Evolutionary conservation across 2,329 filamentous ascomycete species (phyloP).

Genomic region (Neonectria faginata): DNA sequence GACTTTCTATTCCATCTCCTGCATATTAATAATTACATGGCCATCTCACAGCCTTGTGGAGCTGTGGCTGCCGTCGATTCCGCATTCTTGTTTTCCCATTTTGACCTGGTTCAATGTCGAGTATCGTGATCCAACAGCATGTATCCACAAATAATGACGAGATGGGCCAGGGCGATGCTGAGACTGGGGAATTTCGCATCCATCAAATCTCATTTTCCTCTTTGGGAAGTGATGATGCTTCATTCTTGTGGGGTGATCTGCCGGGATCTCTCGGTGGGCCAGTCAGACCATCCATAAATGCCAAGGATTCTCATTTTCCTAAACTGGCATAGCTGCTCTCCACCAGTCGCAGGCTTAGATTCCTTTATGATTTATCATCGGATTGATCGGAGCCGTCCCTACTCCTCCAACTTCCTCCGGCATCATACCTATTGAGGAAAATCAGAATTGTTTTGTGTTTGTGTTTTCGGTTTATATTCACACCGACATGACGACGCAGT

Average conservation of each 20-base stretch:
- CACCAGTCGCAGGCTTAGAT: not conserved
- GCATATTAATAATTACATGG: not conserved
- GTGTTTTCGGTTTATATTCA: not conserved
- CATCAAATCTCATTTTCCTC: slow-evolving; percentile 29
- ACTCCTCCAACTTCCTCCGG: not conserved
- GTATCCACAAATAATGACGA: not conserved
- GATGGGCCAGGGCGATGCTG: not conserved
- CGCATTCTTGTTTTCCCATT: slow-evolving; percentile 27
- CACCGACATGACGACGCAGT: slow-evolving; percentile 18
- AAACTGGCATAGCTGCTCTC: slow-evolving; percentile 21
- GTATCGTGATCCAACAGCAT: not conserved
- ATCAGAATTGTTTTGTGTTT: not conserved
- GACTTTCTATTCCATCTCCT: not conserved
- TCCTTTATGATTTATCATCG: not conserved
- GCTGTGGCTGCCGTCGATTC: not conserved
- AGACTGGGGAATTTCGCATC: not conserved
- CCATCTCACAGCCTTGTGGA: not conserved
- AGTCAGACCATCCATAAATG: not conserved
- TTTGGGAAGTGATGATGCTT: slow-evolving; percentile 3
- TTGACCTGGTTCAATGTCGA: not conserved
- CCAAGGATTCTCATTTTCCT: slow-evolving; percentile 36
- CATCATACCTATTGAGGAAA: not conserved
- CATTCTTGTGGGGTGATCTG: not conserved
- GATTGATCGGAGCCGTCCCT: not conserved
- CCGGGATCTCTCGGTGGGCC: not conserved